Evolutionary conservation across 495 filamentous ascomycete species (phyloP).

Genomic region (Recurvomyces mirabilis): DNA sequence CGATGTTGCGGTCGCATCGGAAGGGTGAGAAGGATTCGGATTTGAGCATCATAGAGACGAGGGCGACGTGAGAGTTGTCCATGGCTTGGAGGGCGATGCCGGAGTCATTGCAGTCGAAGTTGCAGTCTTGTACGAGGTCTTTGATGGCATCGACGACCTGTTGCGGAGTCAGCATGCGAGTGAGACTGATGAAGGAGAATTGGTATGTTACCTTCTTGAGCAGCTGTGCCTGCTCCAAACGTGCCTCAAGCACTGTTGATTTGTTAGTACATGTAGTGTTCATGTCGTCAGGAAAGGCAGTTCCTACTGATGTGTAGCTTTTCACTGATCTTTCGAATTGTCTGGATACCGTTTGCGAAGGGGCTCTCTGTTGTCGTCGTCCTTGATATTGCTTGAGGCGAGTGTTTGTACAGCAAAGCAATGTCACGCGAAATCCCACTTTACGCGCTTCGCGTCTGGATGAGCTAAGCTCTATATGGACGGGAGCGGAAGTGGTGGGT

Average conservation of each 20-base stretch:
- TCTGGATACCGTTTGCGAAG: too few species aligned
- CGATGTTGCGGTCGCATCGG: slow-evolving; percentile 98
- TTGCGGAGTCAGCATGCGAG: slow-evolving; percentile 13
- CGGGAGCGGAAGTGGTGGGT: too few species aligned
- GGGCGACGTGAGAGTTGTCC: slow-evolving; percentile 99
- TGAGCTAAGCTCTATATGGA: too few species aligned
- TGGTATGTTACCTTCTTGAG: slow-evolving; percentile 79
- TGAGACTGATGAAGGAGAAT: slow-evolving; percentile 5
- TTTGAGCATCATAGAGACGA: slow-evolving; percentile 97
- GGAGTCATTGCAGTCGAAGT: slow-evolving; percentile 99
- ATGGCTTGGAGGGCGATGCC: slow-evolving; percentile 97
- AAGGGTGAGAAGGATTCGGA: slow-evolving; percentile 91
- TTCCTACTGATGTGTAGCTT: too few species aligned
- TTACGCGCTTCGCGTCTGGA: too few species aligned
- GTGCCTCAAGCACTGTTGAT: slow-evolving; percentile 94
- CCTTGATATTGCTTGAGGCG: too few species aligned
- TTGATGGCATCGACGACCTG: slow-evolving; percentile 98
- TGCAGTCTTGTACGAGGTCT: slow-evolving; percentile 98
- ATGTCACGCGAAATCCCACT: too few species aligned
- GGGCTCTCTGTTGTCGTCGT: too few species aligned
- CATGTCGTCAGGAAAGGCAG: too few species aligned
- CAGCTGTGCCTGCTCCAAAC: slow-evolving; percentile 83
- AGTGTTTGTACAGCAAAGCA: too few species aligned
- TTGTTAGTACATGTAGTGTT: too few species aligned
- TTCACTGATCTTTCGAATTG: too few species aligned